Base-by-base conservation (phyloP, 371 early-diverging fungal species). In the Lichtheimia ornata region DNA sequence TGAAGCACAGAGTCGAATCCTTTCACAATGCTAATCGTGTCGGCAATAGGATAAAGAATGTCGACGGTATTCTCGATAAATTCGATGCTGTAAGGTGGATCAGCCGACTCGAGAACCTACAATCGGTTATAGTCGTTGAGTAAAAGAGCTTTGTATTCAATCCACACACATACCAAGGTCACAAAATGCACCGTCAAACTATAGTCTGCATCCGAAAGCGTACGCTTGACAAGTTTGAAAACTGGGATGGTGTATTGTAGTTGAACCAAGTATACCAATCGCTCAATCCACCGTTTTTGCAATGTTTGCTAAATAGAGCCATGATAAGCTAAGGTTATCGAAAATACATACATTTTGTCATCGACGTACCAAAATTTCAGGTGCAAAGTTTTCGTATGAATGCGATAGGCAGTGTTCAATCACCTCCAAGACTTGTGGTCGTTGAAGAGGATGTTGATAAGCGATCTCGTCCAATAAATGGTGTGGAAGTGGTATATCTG, bases 401-500 rank as follows among this genome's bases (percentile, higher is more conserved):
- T 72, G 68, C 6, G 62, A 53, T 18, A 75, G 59, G 57, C 69
- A 81, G 53, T 42, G 66, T 69, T 74, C 79, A 44, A 88, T 73
- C 5, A 83, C 81, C 12, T 74, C 66, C 66, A 90, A 87, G 15
- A 90, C 84, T 2, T 77, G 67, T 3, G 84, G 78, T 58, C 83
- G 87, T 47, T 88, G 86, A 24, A 87, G 47, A 28, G 87, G 87
- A 61, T 89, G 90, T 47, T 78, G 71, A 52, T 72, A 76, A 0
- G 89, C 87, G 64, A 90, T 87, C 66, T 84, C 91, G 59, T 91
- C 91, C 24, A 91, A 69, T 41, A 91, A 55, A 14, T 87, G 61
- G 45, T 86, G 71, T 15, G 88, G 79, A 2, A 81, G 58, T 1
- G 88, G 88, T 2, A 78, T 81, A 50, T 87, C 88, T 2, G 79